Evolutionary conservation across 164 flowering plant species (phyloP).

Genomic region (Sedum album): DNA sequence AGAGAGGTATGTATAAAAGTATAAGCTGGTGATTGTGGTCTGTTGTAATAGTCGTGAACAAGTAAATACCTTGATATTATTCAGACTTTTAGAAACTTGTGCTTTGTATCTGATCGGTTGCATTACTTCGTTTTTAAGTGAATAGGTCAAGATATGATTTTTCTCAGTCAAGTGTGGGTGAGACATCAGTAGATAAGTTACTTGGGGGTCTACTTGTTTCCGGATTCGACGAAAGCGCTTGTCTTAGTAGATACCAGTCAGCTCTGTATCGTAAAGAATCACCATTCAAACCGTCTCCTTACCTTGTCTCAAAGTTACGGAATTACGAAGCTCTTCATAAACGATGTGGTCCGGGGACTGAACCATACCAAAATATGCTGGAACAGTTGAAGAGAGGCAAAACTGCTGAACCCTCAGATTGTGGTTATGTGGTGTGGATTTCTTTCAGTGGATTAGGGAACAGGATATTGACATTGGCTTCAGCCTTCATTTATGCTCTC

Average conservation of each 20-base stretch:
- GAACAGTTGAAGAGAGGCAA: constrained; percentile 35
- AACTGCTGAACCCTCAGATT: constrained; percentile 23
- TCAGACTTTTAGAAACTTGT: too few species aligned
- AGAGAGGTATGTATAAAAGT: too few species aligned
- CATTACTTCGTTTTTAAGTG: too few species aligned
- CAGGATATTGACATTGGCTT: constrained; percentile 59
- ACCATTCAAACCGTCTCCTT: constrained; percentile 40
- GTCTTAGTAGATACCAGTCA: constrained; percentile 62
- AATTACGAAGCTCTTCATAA: constrained; percentile 65
- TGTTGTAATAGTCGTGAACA: background rate
- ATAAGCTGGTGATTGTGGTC: background rate
- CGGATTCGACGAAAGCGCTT: constrained; percentile 56
- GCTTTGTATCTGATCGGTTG: background rate
- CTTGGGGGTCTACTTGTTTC: constrained; percentile 49
- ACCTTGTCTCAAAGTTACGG: constrained; percentile 49
- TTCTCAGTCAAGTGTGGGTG: constrained; percentile 15
- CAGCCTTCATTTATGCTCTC: constrained; percentile 75
- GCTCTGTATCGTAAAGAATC: constrained; percentile 31
- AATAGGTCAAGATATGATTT: too few species aligned
- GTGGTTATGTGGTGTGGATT: constrained; percentile 71
- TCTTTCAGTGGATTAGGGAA: constrained; percentile 76
- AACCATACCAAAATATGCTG: constrained; percentile 47
- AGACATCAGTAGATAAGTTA: constrained; percentile 36
- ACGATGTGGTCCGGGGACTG: constrained; percentile 69
- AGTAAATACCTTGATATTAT: too few species aligned